phyloP scores from a whole-genome alignment of 2,329 filamentous ascomycete species.

The Ascochyta lentis region DNA sequence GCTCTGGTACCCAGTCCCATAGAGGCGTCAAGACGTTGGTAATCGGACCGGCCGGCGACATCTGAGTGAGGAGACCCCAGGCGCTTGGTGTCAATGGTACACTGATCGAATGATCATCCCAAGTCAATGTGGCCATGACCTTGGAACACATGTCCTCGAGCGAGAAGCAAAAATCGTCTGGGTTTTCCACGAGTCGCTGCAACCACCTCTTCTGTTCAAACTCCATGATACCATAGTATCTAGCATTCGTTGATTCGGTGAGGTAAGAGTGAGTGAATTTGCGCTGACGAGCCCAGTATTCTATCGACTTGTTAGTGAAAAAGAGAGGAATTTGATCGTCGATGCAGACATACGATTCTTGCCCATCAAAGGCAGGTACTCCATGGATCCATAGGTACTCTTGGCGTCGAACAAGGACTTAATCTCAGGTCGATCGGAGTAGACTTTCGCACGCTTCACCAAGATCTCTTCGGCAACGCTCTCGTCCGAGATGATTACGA shows the following conservation, averaged over 20 bases:
- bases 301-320: conserved; percentile 34
- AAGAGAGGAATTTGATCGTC: too few relatives aligned
- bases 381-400: conserved; percentile 62
- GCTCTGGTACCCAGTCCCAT: conserved; percentile 57
- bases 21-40: conserved; percentile 64
- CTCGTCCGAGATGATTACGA: conserved; percentile 60
- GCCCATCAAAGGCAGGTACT: conserved; percentile 64
- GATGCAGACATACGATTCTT: conserved; percentile 57
- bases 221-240: conserved; percentile 59
- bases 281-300: conserved; percentile 63
- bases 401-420: conserved; percentile 62
- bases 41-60: conserved; percentile 64
- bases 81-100: conserved; percentile 59
- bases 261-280: conserved; percentile 61
- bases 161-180: conserved; percentile 58
- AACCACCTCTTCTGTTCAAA: conserved; percentile 63
- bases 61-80: conserved; percentile 64
- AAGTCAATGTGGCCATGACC: conserved; percentile 61
- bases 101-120: conserved; percentile 60
- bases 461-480: conserved; percentile 61
- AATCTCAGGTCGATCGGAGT: conserved; percentile 60
- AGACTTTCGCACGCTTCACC: conserved; percentile 59
- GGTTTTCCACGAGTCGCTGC: conserved; percentile 56
- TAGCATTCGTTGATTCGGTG: conserved; percentile 53
- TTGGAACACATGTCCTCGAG: conserved; percentile 66